A percentile compares a stretch with the other conserved stretches of the same genome.
Conservation (phyloP, 2,329 filamentous ascomycete species). For the Xylariaceae sp. region DNA sequence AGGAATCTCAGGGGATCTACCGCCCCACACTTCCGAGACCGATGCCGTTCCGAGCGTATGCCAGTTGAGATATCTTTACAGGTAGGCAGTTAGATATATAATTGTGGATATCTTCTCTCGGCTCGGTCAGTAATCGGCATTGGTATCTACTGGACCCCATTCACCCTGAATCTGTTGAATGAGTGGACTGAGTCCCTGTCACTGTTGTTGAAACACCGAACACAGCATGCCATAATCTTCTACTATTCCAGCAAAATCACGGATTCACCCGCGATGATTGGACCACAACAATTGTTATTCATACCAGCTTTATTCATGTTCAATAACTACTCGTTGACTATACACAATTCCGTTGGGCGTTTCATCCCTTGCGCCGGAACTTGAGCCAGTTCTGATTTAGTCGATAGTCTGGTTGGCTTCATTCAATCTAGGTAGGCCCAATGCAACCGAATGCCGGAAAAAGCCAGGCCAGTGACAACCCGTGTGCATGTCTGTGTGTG, state of each 20-base stretch:
- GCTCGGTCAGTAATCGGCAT: background rate
- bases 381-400: background rate
- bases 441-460: constrained; percentile 16
- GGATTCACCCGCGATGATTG: background rate
- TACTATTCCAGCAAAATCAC: no score
- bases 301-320: constrained; percentile 8
- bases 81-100: background rate
- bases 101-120: background rate
- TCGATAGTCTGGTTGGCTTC: constrained; percentile 8
- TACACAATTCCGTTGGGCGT: constrained; percentile 5
- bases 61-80: background rate
- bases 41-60: background rate
- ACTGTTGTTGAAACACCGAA: no score
- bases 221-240: no score
- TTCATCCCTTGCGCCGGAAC: background rate
- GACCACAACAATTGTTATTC: background rate
- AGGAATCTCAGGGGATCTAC: background rate
- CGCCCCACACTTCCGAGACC: background rate
- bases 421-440: constrained; percentile 19
- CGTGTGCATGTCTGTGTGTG: background rate
- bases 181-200: no score
- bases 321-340: constrained; percentile 8
- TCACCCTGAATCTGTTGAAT: no score
- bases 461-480: constrained; percentile 1
- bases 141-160: background rate